These are phyloP conservation scores for Cyclospora cayetanensis DNA, from an alignment of 169 alveolate species.

Conservation along the genomic window DNA sequence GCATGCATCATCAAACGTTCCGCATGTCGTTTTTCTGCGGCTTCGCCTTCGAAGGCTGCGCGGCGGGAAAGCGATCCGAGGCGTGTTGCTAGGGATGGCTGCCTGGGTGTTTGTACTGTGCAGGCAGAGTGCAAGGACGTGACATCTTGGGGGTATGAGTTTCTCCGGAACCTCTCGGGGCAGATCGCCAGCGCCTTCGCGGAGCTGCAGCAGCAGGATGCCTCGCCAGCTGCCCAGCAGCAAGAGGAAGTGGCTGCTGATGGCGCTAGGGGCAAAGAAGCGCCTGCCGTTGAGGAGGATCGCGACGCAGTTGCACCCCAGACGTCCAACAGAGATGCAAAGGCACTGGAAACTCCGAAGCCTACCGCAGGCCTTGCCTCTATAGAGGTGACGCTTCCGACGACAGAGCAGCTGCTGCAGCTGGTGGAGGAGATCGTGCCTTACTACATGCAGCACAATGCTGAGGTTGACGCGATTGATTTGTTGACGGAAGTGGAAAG, in stretches of 20 bases:
- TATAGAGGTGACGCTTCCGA: conserved; percentile 56
- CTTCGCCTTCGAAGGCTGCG: too few relatives aligned
- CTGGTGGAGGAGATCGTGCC: conserved; percentile 86
- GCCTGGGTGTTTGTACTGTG: not conserved
- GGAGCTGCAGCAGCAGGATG: conserved; percentile 65
- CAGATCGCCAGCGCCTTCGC: conserved; percentile 69
- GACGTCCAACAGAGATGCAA: not conserved
- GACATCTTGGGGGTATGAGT: conserved; percentile 65
- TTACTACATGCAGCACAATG: conserved; percentile 85
- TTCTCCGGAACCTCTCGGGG: conserved; percentile 62
- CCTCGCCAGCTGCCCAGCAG: conserved; percentile 18
- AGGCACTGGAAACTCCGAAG: not conserved
- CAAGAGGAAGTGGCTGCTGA: conserved; percentile 2
- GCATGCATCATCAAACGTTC: not conserved
- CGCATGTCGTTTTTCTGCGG: too few relatives aligned
- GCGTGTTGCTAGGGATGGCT: too few relatives aligned
- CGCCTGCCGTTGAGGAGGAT: not conserved
- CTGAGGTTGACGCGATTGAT: conserved; percentile 88
- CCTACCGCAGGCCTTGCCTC: conserved; percentile 50
- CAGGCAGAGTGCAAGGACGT: conserved; percentile 70
- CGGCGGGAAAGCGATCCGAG: too few relatives aligned
- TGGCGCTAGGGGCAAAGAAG: not conserved
- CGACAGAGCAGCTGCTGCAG: conserved; percentile 60
- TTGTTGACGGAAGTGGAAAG: conserved; percentile 86
- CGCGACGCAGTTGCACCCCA: not conserved